These are phyloP conservation scores for Citrullus colocynthis DNA, from an alignment of 306 rosid genomes.

Conservation along the genomic window DNA sequence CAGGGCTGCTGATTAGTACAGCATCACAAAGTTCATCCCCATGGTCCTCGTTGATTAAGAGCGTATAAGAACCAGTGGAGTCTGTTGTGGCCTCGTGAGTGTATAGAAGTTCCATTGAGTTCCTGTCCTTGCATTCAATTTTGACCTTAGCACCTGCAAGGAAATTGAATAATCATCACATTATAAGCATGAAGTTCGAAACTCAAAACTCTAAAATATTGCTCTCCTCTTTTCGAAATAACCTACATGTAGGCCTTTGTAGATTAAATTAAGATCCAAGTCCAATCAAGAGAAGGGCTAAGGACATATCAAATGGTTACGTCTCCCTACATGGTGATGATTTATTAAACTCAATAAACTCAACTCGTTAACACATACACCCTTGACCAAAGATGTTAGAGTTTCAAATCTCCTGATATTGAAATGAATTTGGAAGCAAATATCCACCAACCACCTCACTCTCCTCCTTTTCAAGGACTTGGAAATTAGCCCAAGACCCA, in stretches of 20 bases:
- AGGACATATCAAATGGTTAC: not conserved
- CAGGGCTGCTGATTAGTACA: constrained; percentile 51
- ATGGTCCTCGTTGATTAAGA: constrained; percentile 49
- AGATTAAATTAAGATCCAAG: too few relatives aligned
- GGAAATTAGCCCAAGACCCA: not conserved
- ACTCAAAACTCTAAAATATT: too few relatives aligned
- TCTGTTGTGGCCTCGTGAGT: constrained; percentile 42
- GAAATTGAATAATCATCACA: not conserved
- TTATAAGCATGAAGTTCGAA: not conserved
- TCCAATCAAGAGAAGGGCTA: not conserved
- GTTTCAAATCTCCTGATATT: too few relatives aligned
- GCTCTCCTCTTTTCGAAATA: too few relatives aligned
- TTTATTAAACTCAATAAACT: too few relatives aligned
- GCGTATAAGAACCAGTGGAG: constrained; percentile 39
- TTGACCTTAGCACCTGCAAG: constrained; percentile 59
- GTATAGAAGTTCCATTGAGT: constrained; percentile 24
- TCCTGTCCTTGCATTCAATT: constrained; percentile 55
- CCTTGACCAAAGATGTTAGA: too few relatives aligned
- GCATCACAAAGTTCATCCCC: constrained; percentile 55
- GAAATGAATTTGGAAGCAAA: not conserved
- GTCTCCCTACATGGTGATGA: not conserved
- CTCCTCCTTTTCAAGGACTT: not conserved
- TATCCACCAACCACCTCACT: not conserved
- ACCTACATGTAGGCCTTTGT: too few relatives aligned
- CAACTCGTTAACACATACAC: too few relatives aligned